Conservation (phyloP, 140 eudicot genomes). For the Anethum foeniculum region DNA sequence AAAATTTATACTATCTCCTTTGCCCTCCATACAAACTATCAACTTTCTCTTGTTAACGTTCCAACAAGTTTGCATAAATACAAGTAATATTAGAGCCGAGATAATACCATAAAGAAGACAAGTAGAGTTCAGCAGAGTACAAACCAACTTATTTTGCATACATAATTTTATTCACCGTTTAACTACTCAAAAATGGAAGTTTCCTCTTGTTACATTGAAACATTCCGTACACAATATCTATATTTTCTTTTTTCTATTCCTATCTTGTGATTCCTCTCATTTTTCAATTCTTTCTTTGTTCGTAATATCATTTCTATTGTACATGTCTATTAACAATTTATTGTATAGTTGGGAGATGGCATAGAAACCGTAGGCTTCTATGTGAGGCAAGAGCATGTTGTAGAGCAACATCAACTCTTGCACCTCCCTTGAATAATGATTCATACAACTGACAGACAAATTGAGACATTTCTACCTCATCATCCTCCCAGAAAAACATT, state of each 20-base stretch:
- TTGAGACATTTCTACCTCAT: slow-evolving; percentile 75
- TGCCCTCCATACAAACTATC: not conserved
- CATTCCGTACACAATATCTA: not conserved
- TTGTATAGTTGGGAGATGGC: slow-evolving; percentile 68
- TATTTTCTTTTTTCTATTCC: not conserved
- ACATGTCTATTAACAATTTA: slow-evolving; percentile 27
- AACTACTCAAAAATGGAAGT: slow-evolving; percentile 15
- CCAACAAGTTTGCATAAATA: not conserved
- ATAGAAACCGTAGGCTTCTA: slow-evolving; percentile 57
- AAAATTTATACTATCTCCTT: not conserved
- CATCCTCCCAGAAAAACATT: slow-evolving; percentile 62
- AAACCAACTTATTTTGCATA: not conserved
- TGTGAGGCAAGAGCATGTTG: slow-evolving; percentile 67
- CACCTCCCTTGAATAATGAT: slow-evolving; percentile 54
- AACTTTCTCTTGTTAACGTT: too few species aligned
- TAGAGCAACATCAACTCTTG: slow-evolving; percentile 63
- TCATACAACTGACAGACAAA: slow-evolving; percentile 66
- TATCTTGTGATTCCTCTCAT: slow-evolving; percentile 1
- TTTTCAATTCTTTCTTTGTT: slow-evolving; percentile 3
- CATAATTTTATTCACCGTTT: not conserved
- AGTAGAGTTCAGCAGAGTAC: not conserved
- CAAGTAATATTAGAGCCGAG: not conserved
- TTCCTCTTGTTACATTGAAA: slow-evolving; percentile 10
- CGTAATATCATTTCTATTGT: not conserved
- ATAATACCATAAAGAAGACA: not conserved